Evolutionary conservation across 78 protist species (phyloP).

Genomic region (Dictyostelium intermedium): DNA sequence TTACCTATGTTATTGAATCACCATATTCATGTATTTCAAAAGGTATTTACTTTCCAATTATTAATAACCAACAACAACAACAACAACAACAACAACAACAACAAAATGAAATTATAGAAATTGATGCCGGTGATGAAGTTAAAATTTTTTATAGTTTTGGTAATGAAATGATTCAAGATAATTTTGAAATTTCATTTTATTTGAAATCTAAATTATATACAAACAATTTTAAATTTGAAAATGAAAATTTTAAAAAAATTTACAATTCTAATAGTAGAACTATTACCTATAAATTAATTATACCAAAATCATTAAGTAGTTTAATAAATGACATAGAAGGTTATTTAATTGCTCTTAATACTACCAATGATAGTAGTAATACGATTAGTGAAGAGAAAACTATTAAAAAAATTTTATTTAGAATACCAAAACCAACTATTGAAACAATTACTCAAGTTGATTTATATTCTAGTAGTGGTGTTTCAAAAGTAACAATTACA

Average conservation of each 20-base stretch:
- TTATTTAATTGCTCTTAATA: not conserved
- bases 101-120: not conserved
- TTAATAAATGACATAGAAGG: not conserved
- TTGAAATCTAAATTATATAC: not conserved
- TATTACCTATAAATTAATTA: not conserved
- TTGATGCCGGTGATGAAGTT: not conserved
- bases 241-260: not conserved
- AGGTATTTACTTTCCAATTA: not conserved
- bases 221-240: not conserved
- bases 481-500: not conserved
- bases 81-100: not conserved
- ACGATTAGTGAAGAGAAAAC: not conserved
- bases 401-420: not conserved
- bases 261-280: not conserved
- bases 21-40: not conserved
- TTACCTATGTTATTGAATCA: not conserved
- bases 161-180: not conserved
- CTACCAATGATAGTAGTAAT: not conserved
- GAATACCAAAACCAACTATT: not conserved
- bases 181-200: not conserved
- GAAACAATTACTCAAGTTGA: not conserved
- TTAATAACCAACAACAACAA: not conserved
- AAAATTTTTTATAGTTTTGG: not conserved
- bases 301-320: not conserved
- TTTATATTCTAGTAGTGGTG: not conserved